A percentile compares a stretch with the other conserved stretches of the same genome.
phyloP scores from a whole-genome alignment of 2,329 filamentous ascomycete species.

The Phyllosticta capitalensis region DNA sequence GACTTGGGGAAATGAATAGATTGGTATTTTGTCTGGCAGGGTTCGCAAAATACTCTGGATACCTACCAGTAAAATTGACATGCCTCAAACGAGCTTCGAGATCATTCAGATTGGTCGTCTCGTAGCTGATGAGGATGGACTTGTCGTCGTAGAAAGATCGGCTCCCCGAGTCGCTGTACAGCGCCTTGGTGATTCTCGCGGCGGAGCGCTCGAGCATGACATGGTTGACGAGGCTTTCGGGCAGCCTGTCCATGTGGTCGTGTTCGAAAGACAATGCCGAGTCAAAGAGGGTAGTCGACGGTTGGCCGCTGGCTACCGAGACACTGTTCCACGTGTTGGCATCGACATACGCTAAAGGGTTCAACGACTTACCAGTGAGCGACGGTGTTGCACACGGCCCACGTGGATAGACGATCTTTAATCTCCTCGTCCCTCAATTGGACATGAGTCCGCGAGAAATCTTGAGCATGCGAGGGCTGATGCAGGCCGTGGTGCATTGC shows the following conservation, averaged over 20 bases:
- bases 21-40: background rate
- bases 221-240: constrained; percentile 6
- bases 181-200: constrained; percentile 10
- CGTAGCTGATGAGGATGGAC: constrained; percentile 11
- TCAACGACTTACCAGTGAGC: constrained; percentile 50
- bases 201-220: constrained; percentile 11
- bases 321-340: constrained; percentile 39
- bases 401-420: constrained; percentile 67
- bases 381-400: constrained; percentile 79
- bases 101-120: constrained; percentile 11
- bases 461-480: constrained; percentile 70
- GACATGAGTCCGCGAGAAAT: constrained; percentile 67
- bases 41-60: background rate
- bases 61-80: constrained; percentile 9
- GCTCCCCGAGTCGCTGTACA: constrained; percentile 11
- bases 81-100: constrained; percentile 11
- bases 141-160: constrained; percentile 11
- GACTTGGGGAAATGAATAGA: background rate
- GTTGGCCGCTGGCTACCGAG: constrained; percentile 76
- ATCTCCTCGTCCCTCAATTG: constrained; percentile 72
- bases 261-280: constrained; percentile 50
- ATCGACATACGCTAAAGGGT: background rate
- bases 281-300: constrained; percentile 67
- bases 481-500: constrained; percentile 77
- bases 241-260: constrained; percentile 25